phyloP scores from a whole-genome alignment of 768 basidiomycete species.

The Cubamyces lactineus region DNA sequence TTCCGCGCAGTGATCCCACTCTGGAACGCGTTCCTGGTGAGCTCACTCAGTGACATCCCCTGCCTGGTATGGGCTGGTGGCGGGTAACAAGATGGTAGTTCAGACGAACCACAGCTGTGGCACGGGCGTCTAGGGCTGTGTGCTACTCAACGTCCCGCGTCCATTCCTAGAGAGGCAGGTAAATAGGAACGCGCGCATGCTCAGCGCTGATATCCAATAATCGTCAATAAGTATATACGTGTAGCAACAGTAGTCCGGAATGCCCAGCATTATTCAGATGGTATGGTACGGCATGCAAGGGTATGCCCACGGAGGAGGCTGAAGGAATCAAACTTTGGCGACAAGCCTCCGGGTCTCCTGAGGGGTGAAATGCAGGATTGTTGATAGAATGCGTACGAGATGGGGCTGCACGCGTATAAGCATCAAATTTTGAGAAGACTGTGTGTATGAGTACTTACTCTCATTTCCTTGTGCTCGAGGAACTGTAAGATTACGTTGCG shows the following conservation, averaged over 20 bases:
- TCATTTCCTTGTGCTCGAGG: constrained; percentile 97
- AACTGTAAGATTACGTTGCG: constrained; percentile 97
- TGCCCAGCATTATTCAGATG: background rate
- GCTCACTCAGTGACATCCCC: constrained; percentile 65
- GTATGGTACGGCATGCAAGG: constrained; percentile 2
- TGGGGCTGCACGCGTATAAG: constrained; percentile 60
- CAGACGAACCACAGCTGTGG: background rate
- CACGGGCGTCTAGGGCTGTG: constrained; percentile 2
- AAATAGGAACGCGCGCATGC: background rate
- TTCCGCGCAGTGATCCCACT: constrained; percentile 66
- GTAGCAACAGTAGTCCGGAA: constrained; percentile 4
- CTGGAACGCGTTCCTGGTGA: constrained; percentile 77
- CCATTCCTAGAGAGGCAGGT: background rate
- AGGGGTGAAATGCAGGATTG: constrained; percentile 92
- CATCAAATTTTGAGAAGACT: constrained; percentile 8
- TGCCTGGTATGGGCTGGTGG: background rate
- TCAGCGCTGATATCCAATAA: too few relatives aligned
- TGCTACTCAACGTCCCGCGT: background rate
- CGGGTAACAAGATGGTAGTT: background rate
- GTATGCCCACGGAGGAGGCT: background rate
- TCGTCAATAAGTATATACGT: constrained; percentile 2
- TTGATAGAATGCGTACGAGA: constrained; percentile 88
- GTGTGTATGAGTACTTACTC: constrained; percentile 58
- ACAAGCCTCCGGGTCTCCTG: constrained; percentile 89
- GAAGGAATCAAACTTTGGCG: constrained; percentile 77